Evolutionary conservation across 2,329 filamentous ascomycete genomes (phyloP), one percentile per base, ranked within the genome.

Genomic region (Phialophora expanda): DNA sequence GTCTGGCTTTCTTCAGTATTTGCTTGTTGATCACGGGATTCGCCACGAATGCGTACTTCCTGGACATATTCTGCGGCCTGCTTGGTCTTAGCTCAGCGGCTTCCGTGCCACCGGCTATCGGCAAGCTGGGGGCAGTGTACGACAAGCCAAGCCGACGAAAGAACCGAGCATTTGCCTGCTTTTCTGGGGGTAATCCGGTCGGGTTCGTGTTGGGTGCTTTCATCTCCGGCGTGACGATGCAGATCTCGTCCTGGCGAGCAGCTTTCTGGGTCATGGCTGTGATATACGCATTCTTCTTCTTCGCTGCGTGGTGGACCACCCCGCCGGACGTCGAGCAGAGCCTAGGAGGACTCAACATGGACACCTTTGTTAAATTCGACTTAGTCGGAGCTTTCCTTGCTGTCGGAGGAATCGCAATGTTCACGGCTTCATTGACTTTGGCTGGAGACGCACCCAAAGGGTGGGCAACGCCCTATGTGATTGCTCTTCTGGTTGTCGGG

Each of bases 11-110:
- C 22, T 89, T 89, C 73, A 82, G 84, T 3, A 75, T 86, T 26
- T 83, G 87, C 66, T 78, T 83, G 2, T 76, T 90, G 41, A 80
- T 84, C 1, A 82, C 86, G 0, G 86, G 87, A 2, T 90, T 90
- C 73, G 81, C 86, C 4, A 82, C 83, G 59, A 83, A 82, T 41
- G 82, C 86, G 0, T 83, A 88, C 61, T 83, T 83, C 60, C 79
- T 90, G 72, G 85, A 90, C 66, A 78, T 90, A 2, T 79, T 91
- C 44, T 87, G 84, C 53, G 89, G 87, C 6, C 76, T 90, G 3
- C 77, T 90, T 32, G 89, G 89, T 3, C 78, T 90, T n/a, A 84
- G 85, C 62, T 85, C 85, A 5, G 89, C 89, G 0, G 85, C 86
- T 62, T 84, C 87, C 1, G 84, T 89, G 0, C 87, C 87, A 4